These are phyloP conservation scores for Chalciporus sp. DNA, from an alignment of 1,284 basidiomycete species.

Conservation along the genomic window DNA sequence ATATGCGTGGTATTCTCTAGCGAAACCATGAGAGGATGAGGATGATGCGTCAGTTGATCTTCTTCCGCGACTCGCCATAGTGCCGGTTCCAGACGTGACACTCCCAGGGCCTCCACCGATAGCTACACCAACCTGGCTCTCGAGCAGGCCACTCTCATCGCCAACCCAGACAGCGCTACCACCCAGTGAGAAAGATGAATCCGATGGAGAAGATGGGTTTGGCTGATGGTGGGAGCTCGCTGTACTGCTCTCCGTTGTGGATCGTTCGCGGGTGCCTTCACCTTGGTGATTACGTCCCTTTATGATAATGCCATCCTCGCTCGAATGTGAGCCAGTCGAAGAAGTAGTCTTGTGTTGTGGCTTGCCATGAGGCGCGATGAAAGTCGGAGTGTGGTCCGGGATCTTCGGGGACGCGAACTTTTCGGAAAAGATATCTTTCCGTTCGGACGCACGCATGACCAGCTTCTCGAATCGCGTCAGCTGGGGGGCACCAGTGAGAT, in stretches of 20 bases:
- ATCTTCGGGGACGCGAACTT: conserved; percentile 55
- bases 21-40: conserved; percentile 50
- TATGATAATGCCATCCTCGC: conserved; percentile 62
- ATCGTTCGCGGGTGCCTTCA: conserved; percentile 38
- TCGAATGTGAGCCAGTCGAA: conserved; percentile 63
- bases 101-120: conserved; percentile 41
- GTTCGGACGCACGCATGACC: conserved; percentile 86
- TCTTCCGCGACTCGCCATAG: conserved; percentile 52
- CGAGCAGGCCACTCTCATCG: conserved; percentile 58
- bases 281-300: conserved; percentile 34
- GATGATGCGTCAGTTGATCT: conserved; percentile 74
- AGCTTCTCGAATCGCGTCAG: conserved; percentile 84
- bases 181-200: conserved; percentile 69
- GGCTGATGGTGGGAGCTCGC: conserved; percentile 34
- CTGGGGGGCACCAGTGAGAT: conserved; percentile 77
- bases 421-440: conserved; percentile 91
- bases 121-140: conserved; percentile 37
- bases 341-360: conserved; percentile 51
- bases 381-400: conserved; percentile 10
- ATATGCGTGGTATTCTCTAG: conserved; percentile 30
- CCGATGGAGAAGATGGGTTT: conserved; percentile 57
- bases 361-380: conserved; percentile 11
- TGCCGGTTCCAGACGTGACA: conserved; percentile 40
- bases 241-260: conserved; percentile 43
- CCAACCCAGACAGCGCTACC: conserved; percentile 81